A percentile compares a stretch with the other conserved stretches of the same genome.
phyloP scores from a whole-genome alignment of 2,329 filamentous ascomycete species.

The Cryphonectria parasitica region DNA sequence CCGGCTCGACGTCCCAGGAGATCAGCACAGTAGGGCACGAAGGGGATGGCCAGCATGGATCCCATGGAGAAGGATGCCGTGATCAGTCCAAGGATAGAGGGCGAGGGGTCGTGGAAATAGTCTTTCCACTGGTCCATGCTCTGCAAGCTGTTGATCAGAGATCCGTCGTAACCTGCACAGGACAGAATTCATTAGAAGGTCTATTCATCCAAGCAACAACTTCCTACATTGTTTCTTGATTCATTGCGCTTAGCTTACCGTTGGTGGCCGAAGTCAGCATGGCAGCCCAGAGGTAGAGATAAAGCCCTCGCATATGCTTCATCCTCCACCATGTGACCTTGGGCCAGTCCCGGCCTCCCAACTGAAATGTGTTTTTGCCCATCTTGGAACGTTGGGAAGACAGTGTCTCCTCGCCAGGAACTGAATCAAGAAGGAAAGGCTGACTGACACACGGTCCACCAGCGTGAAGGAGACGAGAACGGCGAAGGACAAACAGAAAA shows the following conservation, averaged over 20 bases:
- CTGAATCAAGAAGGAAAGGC: not conserved
- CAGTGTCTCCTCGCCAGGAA: not conserved
- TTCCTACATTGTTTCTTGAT: too few relatives aligned
- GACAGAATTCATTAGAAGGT: not conserved
- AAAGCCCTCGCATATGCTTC: slow-evolving; percentile 38
- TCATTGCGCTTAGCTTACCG: slow-evolving; percentile 33
- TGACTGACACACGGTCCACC: not conserved
- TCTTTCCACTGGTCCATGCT: slow-evolving; percentile 48
- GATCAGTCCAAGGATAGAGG: slow-evolving; percentile 45
- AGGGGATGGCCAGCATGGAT: slow-evolving; percentile 48
- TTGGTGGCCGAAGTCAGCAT: slow-evolving; percentile 43
- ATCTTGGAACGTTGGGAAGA: slow-evolving; percentile 20
- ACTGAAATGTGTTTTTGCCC: slow-evolving; percentile 33
- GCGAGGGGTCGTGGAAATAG: slow-evolving; percentile 38
- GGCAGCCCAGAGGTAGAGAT: slow-evolving; percentile 40
- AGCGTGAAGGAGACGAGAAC: not conserved
- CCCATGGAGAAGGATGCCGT: slow-evolving; percentile 51
- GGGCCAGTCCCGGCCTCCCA: slow-evolving; percentile 35
- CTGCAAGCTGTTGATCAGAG: slow-evolving; percentile 52
- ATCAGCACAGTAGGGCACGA: slow-evolving; percentile 52
- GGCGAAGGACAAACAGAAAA: not conserved
- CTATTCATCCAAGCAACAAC: too few relatives aligned
- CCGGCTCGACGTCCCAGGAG: slow-evolving; percentile 48
- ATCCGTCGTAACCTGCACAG: slow-evolving; percentile 44
- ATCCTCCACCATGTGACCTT: slow-evolving; percentile 39